Evolutionary conservation across 371 early-diverging fungal species (phyloP).

Genomic region (Mucor indicus): DNA sequence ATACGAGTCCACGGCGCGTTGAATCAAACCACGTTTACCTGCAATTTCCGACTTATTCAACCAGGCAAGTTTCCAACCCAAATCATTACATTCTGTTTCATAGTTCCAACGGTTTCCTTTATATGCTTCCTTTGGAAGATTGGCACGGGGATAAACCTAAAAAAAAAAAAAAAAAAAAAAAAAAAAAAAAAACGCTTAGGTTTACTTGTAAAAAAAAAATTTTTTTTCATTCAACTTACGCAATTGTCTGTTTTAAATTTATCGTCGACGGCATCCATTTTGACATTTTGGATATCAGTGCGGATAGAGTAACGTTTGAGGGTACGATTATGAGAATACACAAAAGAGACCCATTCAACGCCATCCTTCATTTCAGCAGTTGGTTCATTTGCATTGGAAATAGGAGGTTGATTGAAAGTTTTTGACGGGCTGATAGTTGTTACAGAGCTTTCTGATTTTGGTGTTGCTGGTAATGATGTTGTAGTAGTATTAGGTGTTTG

Average conservation of each 20-base stretch:
- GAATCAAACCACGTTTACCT: conserved; percentile 90
- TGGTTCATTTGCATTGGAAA: conserved; percentile 38
- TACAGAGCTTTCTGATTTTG: too few species aligned
- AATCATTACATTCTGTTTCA: conserved; percentile 87
- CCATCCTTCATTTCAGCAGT: conserved; percentile 53
- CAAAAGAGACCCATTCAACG: conserved; percentile 72
- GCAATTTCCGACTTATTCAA: conserved; percentile 83
- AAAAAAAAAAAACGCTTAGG: too few species aligned
- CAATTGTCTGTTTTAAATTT: conserved; percentile 81
- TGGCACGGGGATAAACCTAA: conserved; percentile 66
- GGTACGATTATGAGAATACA: conserved; percentile 63
- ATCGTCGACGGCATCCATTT: conserved; percentile 59
- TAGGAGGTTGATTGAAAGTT: too few species aligned
- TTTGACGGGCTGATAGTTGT: too few species aligned
- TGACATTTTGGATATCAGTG: conserved; percentile 77
- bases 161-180: too few species aligned
- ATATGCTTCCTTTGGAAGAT: conserved; percentile 68
- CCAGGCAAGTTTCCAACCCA: conserved; percentile 93
- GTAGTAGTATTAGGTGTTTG: too few species aligned
- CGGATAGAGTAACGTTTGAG: conserved; percentile 72
- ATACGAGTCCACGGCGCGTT: conserved; percentile 94
- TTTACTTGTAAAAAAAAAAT: too few species aligned
- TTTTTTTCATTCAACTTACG: conserved; percentile 45
- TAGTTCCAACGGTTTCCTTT: conserved; percentile 93
- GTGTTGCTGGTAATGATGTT: too few species aligned